phyloP scores from a whole-genome alignment of 2,329 filamentous ascomycete species.

The Fusarium devonianum region DNA sequence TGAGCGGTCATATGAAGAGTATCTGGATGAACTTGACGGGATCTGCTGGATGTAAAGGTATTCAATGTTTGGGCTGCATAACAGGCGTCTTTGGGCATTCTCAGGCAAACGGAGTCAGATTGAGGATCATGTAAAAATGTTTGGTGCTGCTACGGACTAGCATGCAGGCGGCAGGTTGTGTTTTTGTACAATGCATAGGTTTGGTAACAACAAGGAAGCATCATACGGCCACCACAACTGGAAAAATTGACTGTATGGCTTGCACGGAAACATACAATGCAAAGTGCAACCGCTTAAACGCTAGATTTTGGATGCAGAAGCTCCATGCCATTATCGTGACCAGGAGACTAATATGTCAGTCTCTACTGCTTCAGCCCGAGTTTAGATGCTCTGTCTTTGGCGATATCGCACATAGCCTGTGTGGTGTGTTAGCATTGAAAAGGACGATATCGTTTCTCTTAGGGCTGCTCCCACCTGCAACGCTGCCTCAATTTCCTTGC shows the following conservation, averaged over 20 bases:
- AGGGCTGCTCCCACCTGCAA: conserved; percentile 67
- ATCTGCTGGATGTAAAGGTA: conserved; percentile 55
- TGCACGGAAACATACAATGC: background rate
- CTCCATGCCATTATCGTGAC: conserved; percentile 1
- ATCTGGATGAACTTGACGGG: conserved; percentile 63
- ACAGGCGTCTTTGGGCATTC: conserved; percentile 8
- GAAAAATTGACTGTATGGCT: conserved; percentile 1
- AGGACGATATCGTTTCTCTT: background rate
- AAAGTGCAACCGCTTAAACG: background rate
- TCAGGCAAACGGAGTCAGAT: conserved; percentile 3
- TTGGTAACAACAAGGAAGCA: conserved; percentile 8
- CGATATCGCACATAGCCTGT: conserved; percentile 89
- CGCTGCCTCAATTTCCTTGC: conserved; percentile 73
- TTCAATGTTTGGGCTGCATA: background rate
- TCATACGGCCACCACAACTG: conserved; percentile 3
- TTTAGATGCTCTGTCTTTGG: conserved; percentile 71
- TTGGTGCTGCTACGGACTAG: background rate
- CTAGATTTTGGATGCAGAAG: conserved; percentile 8
- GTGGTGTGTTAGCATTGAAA: conserved; percentile 22
- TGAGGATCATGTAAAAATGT: conserved; percentile 25
- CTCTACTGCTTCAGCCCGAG: conserved; percentile 21
- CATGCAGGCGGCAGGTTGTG: conserved; percentile 15
- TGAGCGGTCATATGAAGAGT: conserved; percentile 60
- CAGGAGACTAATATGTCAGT: background rate
- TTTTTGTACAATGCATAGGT: conserved; percentile 6